Evolutionary conservation across 768 basidiomycete genomes (phyloP).

Genomic region (Gloeophyllum trabeum): DNA sequence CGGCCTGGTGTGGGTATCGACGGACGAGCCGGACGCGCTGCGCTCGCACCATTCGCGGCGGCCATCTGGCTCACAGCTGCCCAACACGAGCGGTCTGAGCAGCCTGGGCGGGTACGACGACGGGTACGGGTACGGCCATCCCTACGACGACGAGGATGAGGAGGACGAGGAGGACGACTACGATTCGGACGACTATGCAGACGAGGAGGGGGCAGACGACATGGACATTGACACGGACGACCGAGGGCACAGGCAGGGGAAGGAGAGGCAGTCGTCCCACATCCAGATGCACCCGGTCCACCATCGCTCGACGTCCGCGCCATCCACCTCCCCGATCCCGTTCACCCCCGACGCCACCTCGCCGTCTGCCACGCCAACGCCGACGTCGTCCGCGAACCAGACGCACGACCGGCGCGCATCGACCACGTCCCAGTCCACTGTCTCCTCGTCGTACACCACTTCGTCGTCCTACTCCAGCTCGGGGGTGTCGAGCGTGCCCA

Average conservation of each 20-base stretch:
- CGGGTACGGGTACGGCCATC: slow-evolving; percentile 11
- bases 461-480: slow-evolving; percentile 5
- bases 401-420: slow-evolving; percentile 21
- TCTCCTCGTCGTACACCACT: slow-evolving; percentile 2
- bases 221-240: slow-evolving; percentile 18
- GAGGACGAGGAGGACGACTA: slow-evolving; percentile 11
- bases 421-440: slow-evolving; percentile 15
- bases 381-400: slow-evolving; percentile 8
- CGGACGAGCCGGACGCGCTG: slow-evolving; percentile 46
- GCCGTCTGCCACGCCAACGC: slow-evolving; percentile 6
- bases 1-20: slow-evolving; percentile 79
- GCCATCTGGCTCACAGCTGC: slow-evolving; percentile 13
- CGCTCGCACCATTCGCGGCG: not conserved
- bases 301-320: slow-evolving; percentile 3
- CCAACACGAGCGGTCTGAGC: slow-evolving; percentile 19
- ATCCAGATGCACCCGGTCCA: slow-evolving; percentile 45
- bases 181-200: slow-evolving; percentile 12
- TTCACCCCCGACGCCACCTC: slow-evolving; percentile 6
- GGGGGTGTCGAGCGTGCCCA: slow-evolving; percentile 8
- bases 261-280: slow-evolving; percentile 43
- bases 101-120: slow-evolving; percentile 18
- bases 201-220: slow-evolving; percentile 13
- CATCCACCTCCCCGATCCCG: slow-evolving; percentile 1
- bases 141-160: slow-evolving; percentile 5
- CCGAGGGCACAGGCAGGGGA: slow-evolving; percentile 14